Percentiles rank a stretch among this genome's conserved stretches.
These are phyloP conservation scores for Mycocalia duriaeana DNA, from an alignment of 1,284 basidiomycete genomes.

Conservation along the genomic window DNA sequence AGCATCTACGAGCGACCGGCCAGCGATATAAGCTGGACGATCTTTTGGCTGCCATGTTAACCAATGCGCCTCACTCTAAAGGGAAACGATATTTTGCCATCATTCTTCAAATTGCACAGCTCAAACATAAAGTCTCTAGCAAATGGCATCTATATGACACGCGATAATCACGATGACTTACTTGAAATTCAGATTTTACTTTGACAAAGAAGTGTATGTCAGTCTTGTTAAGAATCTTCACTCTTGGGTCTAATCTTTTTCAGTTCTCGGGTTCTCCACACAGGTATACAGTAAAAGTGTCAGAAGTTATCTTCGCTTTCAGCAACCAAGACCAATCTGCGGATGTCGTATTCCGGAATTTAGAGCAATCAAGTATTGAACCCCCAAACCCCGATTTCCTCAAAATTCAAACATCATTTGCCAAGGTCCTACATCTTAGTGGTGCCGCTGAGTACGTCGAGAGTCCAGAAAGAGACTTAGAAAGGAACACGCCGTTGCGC, in stretches of 20 bases:
- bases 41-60: constrained; percentile 1
- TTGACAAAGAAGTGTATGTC: background rate
- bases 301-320: constrained; percentile 1
- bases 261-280: constrained; percentile 13
- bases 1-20: background rate
- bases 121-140: constrained; percentile 13
- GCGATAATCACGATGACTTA: background rate
- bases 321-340: constrained; percentile 3
- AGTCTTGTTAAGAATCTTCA: background rate
- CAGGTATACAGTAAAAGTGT: constrained; percentile 8
- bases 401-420: constrained; percentile 16
- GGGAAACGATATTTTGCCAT: constrained; percentile 16
- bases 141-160: constrained; percentile 10
- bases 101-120: constrained; percentile 16
- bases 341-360: constrained; percentile 11
- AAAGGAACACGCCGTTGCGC: background rate
- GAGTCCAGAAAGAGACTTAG: constrained; percentile 5
- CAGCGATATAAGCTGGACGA: background rate
- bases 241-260: background rate
- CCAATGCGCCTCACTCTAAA: constrained; percentile 10
- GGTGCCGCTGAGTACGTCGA: constrained; percentile 12
- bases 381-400: constrained; percentile 15
- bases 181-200: background rate
- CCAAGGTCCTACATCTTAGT: constrained; percentile 11
- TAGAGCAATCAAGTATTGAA: constrained; percentile 4